These are phyloP conservation scores for Vitis hybrid DNA, from an alignment of 177 flowering plant genomes.

Conservation along the genomic window DNA sequence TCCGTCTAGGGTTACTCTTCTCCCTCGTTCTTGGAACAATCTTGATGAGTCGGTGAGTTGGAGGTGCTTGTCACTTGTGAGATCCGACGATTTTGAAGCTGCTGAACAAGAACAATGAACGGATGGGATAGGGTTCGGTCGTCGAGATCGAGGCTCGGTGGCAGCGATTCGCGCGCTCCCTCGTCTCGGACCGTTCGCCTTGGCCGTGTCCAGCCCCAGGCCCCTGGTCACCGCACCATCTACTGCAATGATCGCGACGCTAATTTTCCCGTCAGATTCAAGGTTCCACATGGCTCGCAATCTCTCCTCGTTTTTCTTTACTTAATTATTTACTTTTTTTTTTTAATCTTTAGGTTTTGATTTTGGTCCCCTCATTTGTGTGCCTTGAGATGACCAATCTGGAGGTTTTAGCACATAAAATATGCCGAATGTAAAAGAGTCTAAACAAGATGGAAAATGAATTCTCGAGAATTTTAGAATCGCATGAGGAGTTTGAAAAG, in stretches of 20 bases:
- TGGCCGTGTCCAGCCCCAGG: constrained; percentile 71
- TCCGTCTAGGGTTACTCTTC: no score
- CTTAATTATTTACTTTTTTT: neutral
- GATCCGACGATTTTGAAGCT: no score
- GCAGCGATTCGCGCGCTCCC: constrained; percentile 14
- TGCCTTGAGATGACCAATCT: no score
- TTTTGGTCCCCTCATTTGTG: neutral
- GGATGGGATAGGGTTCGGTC: constrained; percentile 50
- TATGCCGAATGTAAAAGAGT: no score
- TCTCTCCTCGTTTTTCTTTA: neutral
- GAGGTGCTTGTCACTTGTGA: no score
- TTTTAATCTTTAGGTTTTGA: neutral
- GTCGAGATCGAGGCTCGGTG: constrained; percentile 26
- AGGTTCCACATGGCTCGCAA: constrained; percentile 29
- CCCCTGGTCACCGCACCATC: constrained; percentile 63
- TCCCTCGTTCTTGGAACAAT: no score
- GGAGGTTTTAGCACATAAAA: no score
- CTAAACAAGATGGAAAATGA: no score
- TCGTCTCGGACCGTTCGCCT: constrained; percentile 50
- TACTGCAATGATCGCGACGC: constrained; percentile 70
- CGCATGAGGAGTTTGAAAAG: no score
- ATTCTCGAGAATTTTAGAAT: no score
- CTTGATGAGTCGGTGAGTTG: no score
- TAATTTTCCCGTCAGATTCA: constrained; percentile 48
- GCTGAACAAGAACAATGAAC: constrained; percentile 18